Percentiles rank a stretch among this genome's conserved stretches.
These are phyloP conservation scores for Cladophialophora chaetospira DNA, from an alignment of 2,329 filamentous ascomycete genomes.

Conservation along the genomic window DNA sequence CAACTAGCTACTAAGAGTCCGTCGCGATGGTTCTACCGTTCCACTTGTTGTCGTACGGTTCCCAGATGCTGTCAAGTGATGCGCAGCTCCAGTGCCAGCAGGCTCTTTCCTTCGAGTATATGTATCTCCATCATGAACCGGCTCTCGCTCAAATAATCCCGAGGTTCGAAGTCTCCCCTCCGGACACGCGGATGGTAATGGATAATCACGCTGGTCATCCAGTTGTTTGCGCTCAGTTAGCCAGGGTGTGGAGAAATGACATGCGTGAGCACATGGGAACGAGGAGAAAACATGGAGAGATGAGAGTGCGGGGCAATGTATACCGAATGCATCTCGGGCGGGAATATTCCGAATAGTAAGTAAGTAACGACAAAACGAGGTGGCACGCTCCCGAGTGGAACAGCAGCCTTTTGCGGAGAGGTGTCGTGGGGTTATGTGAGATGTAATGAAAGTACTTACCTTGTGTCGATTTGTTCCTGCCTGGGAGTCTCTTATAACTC, in stretches of 20 bases:
- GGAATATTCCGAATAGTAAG: slow-evolving; percentile 12
- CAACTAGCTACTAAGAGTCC: too few relatives aligned
- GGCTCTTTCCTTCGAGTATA: background rate
- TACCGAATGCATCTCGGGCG: slow-evolving; percentile 21
- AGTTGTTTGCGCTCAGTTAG: slow-evolving; percentile 9
- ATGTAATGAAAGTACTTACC: background rate
- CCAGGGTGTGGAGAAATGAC: slow-evolving; percentile 14
- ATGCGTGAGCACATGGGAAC: slow-evolving; percentile 1
- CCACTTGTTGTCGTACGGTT: background rate
- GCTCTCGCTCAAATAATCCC: slow-evolving; percentile 6
- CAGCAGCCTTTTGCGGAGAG: background rate
- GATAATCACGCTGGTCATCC: background rate
- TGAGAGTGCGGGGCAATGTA: slow-evolving; percentile 15
- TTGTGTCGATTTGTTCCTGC: background rate
- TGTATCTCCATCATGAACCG: slow-evolving; percentile 6
- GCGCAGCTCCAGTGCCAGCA: background rate
- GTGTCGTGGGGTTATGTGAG: background rate
- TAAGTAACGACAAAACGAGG: too few relatives aligned
- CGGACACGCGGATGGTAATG: slow-evolving; percentile 22
- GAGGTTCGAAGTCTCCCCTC: slow-evolving; percentile 19
- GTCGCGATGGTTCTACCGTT: background rate
- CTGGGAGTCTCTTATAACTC: background rate
- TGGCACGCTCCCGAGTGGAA: slow-evolving; percentile 8
- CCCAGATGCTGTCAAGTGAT: background rate
- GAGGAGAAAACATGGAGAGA: slow-evolving; percentile 17